Conservation (phyloP, 768 basidiomycete genomes). For the Hortiboletus campestris region DNA sequence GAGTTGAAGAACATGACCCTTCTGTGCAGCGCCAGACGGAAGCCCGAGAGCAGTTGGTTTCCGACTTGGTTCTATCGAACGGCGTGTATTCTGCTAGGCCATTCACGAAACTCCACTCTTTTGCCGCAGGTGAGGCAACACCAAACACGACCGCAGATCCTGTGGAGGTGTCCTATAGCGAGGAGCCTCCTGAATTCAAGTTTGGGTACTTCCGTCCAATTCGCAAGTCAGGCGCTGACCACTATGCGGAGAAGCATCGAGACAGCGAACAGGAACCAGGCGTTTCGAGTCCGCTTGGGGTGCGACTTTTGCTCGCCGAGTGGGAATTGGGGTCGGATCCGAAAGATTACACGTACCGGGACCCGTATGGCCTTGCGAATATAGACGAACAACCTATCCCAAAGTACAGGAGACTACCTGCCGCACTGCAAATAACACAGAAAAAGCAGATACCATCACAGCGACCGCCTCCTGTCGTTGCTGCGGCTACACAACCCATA, state of each 20-base stretch:
- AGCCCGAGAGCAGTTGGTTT: slow-evolving; percentile 57
- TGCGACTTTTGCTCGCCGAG: slow-evolving; percentile 62
- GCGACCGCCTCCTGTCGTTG: slow-evolving; percentile 41
- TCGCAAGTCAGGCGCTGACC: slow-evolving; percentile 26
- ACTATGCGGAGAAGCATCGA: slow-evolving; percentile 27
- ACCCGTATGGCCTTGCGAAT: slow-evolving; percentile 49
- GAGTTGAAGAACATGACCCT: slow-evolving; percentile 35
- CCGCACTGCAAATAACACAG: slow-evolving; percentile 12
- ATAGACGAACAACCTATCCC: slow-evolving; percentile 16
- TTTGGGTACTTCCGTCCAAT: slow-evolving; percentile 65
- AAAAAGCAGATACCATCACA: slow-evolving; percentile 24
- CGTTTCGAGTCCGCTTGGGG: slow-evolving; percentile 46
- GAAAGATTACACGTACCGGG: slow-evolving; percentile 47
- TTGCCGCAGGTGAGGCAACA: background rate
- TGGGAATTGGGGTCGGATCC: slow-evolving; percentile 63
- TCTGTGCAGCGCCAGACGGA: slow-evolving; percentile 49
- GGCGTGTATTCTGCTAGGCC: slow-evolving; percentile 53
- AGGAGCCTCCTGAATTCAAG: slow-evolving; percentile 53
- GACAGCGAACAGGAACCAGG: slow-evolving; percentile 13
- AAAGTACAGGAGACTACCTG: slow-evolving; percentile 10
- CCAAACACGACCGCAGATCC: slow-evolving; percentile 21
- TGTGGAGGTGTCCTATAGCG: slow-evolving; percentile 46
- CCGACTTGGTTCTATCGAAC: slow-evolving; percentile 61
- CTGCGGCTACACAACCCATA: slow-evolving; percentile 25
- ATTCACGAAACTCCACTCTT: slow-evolving; percentile 30